phyloP scores from a whole-genome alignment of 129 eudicot species.

The Escallonia rubra region DNA sequence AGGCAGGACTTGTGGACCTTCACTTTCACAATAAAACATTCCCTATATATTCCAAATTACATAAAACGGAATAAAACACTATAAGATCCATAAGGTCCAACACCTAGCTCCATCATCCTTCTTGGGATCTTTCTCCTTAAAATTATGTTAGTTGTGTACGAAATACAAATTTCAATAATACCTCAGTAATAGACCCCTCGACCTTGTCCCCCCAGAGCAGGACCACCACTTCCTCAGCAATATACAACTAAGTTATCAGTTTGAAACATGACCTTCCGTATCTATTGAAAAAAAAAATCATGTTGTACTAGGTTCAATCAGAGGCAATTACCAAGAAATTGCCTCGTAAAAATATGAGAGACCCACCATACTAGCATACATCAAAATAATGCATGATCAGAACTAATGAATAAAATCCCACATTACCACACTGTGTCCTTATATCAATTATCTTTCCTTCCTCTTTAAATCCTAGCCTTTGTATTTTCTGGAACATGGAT shows the following conservation, averaged over 20 bases:
- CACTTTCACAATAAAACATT: neutral
- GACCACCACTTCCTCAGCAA: conserved; percentile 5
- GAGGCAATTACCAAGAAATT: neutral
- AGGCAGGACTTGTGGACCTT: neutral
- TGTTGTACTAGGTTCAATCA: neutral
- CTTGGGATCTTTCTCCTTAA: neutral
- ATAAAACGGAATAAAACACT: conserved; percentile 3
- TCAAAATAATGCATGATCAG: neutral
- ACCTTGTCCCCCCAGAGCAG: conserved; percentile 17
- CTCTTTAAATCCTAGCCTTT: neutral
- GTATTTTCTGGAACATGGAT: neutral
- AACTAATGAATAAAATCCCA: neutral
- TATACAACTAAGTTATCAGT: neutral
- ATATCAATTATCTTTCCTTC: neutral
- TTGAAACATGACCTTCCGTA: neutral
- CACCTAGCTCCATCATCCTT: neutral
- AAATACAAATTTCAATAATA: neutral
- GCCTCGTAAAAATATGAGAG: no score
- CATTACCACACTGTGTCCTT: neutral
- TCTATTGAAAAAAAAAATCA: neutral
- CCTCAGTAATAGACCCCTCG: neutral
- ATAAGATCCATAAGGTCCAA: neutral
- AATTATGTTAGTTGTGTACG: neutral
- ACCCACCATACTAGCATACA: neutral
- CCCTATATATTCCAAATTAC: neutral